A percentile compares a stretch with the other conserved stretches of the same genome.
phyloP scores from a whole-genome alignment of 1,284 basidiomycete species.

The Pterula multifida region DNA sequence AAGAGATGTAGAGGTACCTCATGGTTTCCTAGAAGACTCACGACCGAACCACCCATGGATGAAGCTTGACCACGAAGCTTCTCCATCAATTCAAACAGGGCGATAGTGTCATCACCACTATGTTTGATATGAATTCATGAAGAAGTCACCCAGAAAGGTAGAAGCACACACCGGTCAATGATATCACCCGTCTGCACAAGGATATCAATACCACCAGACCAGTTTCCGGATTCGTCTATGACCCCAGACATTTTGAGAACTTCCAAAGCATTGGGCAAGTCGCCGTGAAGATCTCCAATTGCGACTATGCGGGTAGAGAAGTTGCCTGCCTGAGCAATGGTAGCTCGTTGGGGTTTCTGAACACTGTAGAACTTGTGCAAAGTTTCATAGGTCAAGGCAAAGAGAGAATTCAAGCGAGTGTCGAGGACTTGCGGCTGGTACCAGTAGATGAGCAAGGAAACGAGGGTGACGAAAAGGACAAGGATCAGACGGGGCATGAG shows the following conservation, averaged over 20 bases:
- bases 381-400: background rate
- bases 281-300: constrained; percentile 60
- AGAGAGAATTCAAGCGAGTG: background rate
- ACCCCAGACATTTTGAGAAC: constrained; percentile 73
- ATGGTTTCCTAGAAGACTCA: constrained; percentile 82
- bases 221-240: constrained; percentile 54
- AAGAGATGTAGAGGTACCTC: constrained; percentile 22
- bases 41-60: constrained; percentile 54
- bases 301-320: constrained; percentile 33
- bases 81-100: constrained; percentile 76
- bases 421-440: background rate
- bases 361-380: background rate
- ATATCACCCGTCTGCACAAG: constrained; percentile 93
- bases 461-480: background rate
- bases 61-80: constrained; percentile 66
- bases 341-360: background rate
- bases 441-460: background rate
- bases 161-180: constrained; percentile 60
- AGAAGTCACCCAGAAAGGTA: constrained; percentile 4
- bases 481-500: background rate
- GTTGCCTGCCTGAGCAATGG: background rate
- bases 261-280: constrained; percentile 37
- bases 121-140: constrained; percentile 5
- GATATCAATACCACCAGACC: constrained; percentile 70
- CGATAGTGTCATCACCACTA: constrained; percentile 80